phyloP scores from a whole-genome alignment of 192 early-diverging fungal genomes.

The Thamnidium elegans region DNA sequence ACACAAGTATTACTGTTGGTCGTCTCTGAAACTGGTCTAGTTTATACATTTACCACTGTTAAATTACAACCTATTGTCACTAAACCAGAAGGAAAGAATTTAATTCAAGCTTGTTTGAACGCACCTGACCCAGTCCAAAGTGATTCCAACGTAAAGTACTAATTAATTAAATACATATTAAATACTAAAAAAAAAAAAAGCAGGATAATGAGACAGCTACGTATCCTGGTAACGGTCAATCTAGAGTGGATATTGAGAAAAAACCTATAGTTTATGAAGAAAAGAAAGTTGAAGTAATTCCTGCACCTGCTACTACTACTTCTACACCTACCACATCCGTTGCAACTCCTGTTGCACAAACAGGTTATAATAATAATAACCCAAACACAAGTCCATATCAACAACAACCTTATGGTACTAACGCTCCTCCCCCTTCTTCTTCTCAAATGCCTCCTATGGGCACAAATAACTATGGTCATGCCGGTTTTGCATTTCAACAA shows the following conservation, averaged over 20 bases:
- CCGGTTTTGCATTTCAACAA: conserved; percentile 4
- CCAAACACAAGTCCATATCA: not conserved
- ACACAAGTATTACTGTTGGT: conserved; percentile 93
- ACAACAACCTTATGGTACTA: conserved; percentile 1
- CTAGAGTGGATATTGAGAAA: conserved; percentile 3
- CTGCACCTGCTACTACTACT: not conserved
- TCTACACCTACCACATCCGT: not conserved
- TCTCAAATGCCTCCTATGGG: conserved; percentile 7
- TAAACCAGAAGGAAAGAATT: conserved; percentile 85
- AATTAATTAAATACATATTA: too few species aligned
- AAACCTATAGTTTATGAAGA: conserved; percentile 7
- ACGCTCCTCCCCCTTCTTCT: not conserved
- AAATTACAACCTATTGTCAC: conserved; percentile 91
- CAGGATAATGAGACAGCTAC: conserved; percentile 6
- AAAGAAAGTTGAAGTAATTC: conserved; percentile 12
- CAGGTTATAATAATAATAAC: too few species aligned
- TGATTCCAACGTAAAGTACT: conserved; percentile 10
- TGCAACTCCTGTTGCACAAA: too few species aligned
- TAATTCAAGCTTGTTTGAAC: conserved; percentile 90
- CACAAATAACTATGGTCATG: conserved; percentile 9
- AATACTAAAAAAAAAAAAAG: too few species aligned
- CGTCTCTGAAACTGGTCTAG: conserved; percentile 91
- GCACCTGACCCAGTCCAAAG: conserved; percentile 57
- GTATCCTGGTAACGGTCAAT: conserved; percentile 3
- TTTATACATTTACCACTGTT: conserved; percentile 92